Percentiles rank a stretch among this genome's conserved stretches.
Conservation (phyloP, 495 filamentous ascomycete genomes). For the Daldinia grandis region DNA sequence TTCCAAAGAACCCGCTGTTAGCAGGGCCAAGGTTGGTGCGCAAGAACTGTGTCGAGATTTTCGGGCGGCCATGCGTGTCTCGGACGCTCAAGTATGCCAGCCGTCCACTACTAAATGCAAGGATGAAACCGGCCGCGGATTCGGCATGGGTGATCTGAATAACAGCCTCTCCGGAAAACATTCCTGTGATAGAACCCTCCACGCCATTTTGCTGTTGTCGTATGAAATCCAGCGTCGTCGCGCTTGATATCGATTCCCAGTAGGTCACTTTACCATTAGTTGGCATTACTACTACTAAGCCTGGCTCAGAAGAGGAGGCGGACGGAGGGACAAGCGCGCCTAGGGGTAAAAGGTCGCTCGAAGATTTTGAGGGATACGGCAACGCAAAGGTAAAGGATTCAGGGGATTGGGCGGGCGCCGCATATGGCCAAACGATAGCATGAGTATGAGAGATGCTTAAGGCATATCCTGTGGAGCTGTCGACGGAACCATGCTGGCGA, state of each 20-base stretch:
- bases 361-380: slow-evolving; percentile 71
- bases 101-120: slow-evolving; percentile 83
- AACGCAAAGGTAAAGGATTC: slow-evolving; percentile 80
- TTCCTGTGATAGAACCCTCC: slow-evolving; percentile 72
- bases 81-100: slow-evolving; percentile 84
- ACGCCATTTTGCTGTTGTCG: slow-evolving; percentile 80
- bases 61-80: slow-evolving; percentile 84
- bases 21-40: slow-evolving; percentile 63
- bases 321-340: slow-evolving; percentile 80
- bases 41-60: slow-evolving; percentile 77
- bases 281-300: slow-evolving; percentile 84
- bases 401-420: slow-evolving; percentile 65
- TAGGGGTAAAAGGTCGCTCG: slow-evolving; percentile 73
- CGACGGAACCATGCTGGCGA: slow-evolving; percentile 69
- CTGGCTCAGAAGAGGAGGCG: slow-evolving; percentile 76
- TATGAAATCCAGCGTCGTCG: slow-evolving; percentile 76
- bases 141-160: slow-evolving; percentile 81
- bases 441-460: slow-evolving; percentile 79
- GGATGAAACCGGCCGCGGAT: slow-evolving; percentile 80
- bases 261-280: slow-evolving; percentile 84
- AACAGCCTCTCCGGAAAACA: slow-evolving; percentile 80
- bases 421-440: slow-evolving; percentile 91
- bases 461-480: slow-evolving; percentile 73
- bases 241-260: slow-evolving; percentile 92
- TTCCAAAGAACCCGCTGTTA: slow-evolving; percentile 73